These are phyloP conservation scores for Yarrowia divulgata DNA, from an alignment of 805 yeast genomes.

Conservation along the genomic window DNA sequence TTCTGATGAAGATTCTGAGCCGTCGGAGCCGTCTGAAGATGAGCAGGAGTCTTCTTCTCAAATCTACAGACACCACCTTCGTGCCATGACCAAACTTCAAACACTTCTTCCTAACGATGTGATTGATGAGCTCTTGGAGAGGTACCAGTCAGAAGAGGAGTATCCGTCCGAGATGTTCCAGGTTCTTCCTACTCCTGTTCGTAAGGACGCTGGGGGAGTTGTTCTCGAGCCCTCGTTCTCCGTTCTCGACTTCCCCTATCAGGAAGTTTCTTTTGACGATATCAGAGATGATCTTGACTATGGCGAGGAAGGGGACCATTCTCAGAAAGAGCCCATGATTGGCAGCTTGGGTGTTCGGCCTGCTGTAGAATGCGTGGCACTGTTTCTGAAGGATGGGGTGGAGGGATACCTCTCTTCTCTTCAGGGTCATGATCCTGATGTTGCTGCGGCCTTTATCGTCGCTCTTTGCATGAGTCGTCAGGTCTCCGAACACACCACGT, in stretches of 20 bases:
- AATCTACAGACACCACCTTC: not conserved
- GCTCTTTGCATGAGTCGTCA: constrained; percentile 7
- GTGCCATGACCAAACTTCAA: not conserved
- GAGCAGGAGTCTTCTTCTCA: not conserved
- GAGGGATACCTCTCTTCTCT: not conserved
- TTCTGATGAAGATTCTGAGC: not conserved
- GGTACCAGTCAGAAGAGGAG: not conserved
- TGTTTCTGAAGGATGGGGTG: not conserved
- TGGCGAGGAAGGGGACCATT: not conserved
- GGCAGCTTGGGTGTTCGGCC: constrained; percentile 1
- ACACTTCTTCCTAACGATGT: not conserved
- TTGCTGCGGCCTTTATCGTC: not conserved
- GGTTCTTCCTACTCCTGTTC: not conserved
- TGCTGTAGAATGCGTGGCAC: not conserved
- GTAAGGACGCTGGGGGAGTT: not conserved
- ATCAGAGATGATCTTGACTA: constrained; percentile 3
- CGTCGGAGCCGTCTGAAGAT: too few species aligned
- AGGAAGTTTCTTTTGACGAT: constrained; percentile 1
- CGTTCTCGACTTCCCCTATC: not conserved
- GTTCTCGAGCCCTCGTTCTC: not conserved
- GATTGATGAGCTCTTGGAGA: not conserved
- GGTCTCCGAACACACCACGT: not conserved
- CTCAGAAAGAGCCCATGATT: constrained; percentile 1
- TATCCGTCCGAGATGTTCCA: not conserved
- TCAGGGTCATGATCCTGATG: not conserved